Evolutionary conservation across 2,329 filamentous ascomycete genomes (phyloP).

Genomic region (Hypoxylon sp.): DNA sequence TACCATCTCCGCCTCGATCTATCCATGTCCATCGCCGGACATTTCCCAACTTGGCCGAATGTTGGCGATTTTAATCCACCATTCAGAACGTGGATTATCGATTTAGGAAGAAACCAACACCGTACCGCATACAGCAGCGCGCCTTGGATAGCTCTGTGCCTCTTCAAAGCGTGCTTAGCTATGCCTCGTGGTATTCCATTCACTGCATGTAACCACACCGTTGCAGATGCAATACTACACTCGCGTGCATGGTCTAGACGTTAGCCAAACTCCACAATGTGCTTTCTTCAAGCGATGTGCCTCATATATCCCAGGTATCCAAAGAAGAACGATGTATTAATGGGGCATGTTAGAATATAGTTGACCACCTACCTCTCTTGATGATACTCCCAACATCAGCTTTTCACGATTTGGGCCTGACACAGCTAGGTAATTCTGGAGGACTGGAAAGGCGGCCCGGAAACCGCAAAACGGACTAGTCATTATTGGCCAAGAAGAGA

Average conservation of each 20-base stretch:
- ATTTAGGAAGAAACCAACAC: not conserved
- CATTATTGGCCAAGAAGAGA: no score
- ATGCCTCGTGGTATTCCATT: not conserved
- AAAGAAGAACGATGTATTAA: no score
- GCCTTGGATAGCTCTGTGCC: not conserved
- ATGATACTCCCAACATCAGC: no score
- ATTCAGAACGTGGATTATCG: conserved; percentile 14
- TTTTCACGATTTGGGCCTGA: no score
- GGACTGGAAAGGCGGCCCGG: conserved; percentile 23
- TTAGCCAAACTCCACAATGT: no score
- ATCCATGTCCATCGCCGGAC: conserved; percentile 13
- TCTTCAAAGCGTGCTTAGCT: not conserved
- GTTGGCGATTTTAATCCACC: conserved; percentile 28
- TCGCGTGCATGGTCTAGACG: no score
- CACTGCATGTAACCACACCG: not conserved
- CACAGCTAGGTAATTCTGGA: no score
- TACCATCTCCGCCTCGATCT: not conserved
- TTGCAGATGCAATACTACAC: not conserved
- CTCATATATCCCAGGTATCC: no score
- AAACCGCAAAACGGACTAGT: conserved; percentile 1
- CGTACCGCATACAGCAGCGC: not conserved
- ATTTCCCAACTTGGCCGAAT: conserved; percentile 5
- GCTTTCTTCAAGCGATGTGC: no score
- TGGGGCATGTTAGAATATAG: no score
- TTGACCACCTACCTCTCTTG: no score